These are phyloP conservation scores for Mollisia scopiformis DNA, from an alignment of 2,329 filamentous ascomycete species.

Conservation along the genomic window DNA sequence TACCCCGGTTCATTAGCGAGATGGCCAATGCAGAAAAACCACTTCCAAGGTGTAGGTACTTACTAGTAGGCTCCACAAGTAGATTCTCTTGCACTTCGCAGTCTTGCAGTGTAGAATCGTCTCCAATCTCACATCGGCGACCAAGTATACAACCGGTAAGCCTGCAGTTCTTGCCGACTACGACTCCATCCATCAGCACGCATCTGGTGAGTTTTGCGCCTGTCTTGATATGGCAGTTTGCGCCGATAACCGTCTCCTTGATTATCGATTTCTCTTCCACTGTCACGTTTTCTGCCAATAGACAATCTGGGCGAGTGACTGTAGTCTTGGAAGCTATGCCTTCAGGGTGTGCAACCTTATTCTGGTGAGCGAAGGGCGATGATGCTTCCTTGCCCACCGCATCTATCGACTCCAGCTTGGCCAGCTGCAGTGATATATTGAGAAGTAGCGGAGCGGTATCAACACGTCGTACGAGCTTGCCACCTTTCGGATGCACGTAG, in stretches of 20 bases:
- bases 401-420: conserved; percentile 76
- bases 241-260: conserved; percentile 87
- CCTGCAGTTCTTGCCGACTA: conserved; percentile 81
- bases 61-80: conserved; percentile 78
- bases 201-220: conserved; percentile 89
- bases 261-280: conserved; percentile 90
- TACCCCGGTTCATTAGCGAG: conserved; percentile 19
- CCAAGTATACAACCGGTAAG: conserved; percentile 88
- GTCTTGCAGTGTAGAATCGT: conserved; percentile 77
- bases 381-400: conserved; percentile 59
- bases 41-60: conserved; percentile 39
- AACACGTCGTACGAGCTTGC: conserved; percentile 74
- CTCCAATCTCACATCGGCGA: conserved; percentile 79
- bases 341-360: conserved; percentile 82
- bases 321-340: conserved; percentile 80
- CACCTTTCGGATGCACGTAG: conserved; percentile 70
- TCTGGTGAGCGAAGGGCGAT: conserved; percentile 76
- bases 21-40: not conserved
- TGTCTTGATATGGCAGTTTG: conserved; percentile 82
- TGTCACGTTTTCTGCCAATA: conserved; percentile 86
- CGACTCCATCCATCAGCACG: conserved; percentile 88
- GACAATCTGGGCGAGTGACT: conserved; percentile 78
- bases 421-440: conserved; percentile 80
- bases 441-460: conserved; percentile 85
- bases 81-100: conserved; percentile 93